Evolutionary conservation across 1,284 basidiomycete species (phyloP).

Genomic region (Malassezia equina): DNA sequence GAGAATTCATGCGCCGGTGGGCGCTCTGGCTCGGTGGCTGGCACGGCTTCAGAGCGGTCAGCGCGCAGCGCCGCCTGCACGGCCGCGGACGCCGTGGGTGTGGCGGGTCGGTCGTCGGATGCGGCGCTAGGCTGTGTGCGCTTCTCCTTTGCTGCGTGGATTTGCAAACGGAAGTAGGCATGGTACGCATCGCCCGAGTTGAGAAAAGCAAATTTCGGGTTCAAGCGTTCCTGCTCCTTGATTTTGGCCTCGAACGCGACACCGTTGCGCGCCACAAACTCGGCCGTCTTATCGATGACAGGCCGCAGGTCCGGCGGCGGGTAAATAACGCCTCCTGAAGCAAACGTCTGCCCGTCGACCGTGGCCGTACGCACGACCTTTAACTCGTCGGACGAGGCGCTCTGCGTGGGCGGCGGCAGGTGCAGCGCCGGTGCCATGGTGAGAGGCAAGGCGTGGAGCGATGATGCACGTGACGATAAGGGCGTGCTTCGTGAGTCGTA

Average conservation of each 20-base stretch:
- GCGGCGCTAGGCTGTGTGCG: not conserved
- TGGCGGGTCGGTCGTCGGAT: not conserved
- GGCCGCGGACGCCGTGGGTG: constrained; percentile 1
- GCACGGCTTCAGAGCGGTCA: constrained; percentile 48
- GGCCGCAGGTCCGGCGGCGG: constrained; percentile 55
- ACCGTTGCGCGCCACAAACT: constrained; percentile 62
- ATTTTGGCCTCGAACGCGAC: constrained; percentile 43
- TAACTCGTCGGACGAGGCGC: constrained; percentile 4
- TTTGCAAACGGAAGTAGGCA: constrained; percentile 38
- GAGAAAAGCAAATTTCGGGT: constrained; percentile 42
- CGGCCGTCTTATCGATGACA: constrained; percentile 90
- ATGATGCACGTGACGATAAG: not conserved
- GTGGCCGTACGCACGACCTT: constrained; percentile 10
- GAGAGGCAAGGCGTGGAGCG: not conserved
- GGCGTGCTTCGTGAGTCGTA: not conserved
- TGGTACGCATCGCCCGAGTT: constrained; percentile 39
- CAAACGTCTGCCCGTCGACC: constrained; percentile 29
- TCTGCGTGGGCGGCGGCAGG: constrained; percentile 31
- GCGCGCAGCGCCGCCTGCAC: constrained; percentile 20
- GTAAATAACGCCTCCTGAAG: constrained; percentile 42
- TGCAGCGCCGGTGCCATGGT: constrained; percentile 21
- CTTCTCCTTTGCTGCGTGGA: constrained; percentile 12
- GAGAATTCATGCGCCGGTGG: constrained; percentile 76
- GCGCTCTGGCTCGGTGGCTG: constrained; percentile 54
- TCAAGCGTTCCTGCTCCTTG: constrained; percentile 29